phyloP scores from a whole-genome alignment of 2,329 filamentous ascomycete genomes.

The Neofusicoccum kwambonambiense region DNA sequence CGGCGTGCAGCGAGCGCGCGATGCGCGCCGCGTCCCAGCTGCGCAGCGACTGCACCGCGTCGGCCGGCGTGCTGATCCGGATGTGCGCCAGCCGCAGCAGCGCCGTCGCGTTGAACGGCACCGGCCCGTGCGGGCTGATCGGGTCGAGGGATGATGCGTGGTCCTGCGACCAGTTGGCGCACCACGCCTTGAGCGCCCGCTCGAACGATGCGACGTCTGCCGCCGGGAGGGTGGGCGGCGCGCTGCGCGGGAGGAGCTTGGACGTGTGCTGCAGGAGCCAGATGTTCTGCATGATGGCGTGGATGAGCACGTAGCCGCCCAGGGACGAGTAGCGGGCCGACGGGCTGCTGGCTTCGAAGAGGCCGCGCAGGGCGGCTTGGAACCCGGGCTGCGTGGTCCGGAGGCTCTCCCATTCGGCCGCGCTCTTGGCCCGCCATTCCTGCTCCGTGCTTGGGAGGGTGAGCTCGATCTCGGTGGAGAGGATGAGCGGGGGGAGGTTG shows the following conservation, averaged over 20 bases:
- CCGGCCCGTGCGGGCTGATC: background rate
- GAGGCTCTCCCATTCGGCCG: background rate
- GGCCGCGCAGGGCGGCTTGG: background rate
- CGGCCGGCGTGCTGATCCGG: background rate
- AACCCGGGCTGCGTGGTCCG: background rate
- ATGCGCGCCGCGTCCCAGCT: background rate
- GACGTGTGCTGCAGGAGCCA: background rate
- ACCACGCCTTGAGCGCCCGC: background rate
- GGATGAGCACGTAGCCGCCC: background rate
- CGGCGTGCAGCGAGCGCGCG: background rate
- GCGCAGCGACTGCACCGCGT: background rate
- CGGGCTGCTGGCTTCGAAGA: background rate
- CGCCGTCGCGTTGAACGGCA: background rate
- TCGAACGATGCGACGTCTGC: background rate
- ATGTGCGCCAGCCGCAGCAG: background rate
- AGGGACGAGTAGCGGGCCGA: background rate
- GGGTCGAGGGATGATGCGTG: background rate
- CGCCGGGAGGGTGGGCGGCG: background rate
- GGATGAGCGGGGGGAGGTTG: background rate
- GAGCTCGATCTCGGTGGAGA: background rate
- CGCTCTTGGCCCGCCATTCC: background rate
- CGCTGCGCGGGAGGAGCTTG: background rate
- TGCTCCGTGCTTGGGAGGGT: background rate
- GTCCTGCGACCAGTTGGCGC: background rate
- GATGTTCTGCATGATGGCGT: background rate